Conservation (phyloP, 2,329 filamentous ascomycete genomes). For the Trichothecium sympodiale region DNA sequence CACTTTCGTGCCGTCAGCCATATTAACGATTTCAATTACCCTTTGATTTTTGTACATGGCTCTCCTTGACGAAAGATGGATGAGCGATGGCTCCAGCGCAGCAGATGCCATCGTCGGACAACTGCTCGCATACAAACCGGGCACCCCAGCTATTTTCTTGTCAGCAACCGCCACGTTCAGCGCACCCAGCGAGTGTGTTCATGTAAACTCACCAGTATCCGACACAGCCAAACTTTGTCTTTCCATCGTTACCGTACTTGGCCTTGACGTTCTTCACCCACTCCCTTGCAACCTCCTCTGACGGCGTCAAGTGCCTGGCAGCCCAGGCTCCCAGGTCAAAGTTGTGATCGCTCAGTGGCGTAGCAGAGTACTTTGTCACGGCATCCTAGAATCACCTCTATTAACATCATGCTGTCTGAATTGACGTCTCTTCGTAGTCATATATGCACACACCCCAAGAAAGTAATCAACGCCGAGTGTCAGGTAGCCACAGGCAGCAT, state of each 20-base stretch:
- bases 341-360: conserved; percentile 1
- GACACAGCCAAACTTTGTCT: conserved; percentile 1
- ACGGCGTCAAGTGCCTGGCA: not conserved
- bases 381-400: not conserved
- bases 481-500: conserved; percentile 1
- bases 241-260: not conserved
- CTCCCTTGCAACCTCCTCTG: conserved; percentile 1
- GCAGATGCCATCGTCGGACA: too few relatives aligned
- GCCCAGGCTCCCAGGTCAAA: not conserved
- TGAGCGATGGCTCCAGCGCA: too few relatives aligned
- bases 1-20: too few relatives aligned
- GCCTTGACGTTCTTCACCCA: conserved; percentile 1
- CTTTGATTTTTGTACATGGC: too few relatives aligned
- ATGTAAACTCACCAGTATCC: not conserved
- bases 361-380: not conserved
- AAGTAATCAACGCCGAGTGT: conserved; percentile 1
- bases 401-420: not conserved
- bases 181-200: too few relatives aligned
- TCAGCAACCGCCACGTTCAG: too few relatives aligned
- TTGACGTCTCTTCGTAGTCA: not conserved
- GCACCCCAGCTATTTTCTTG: not conserved
- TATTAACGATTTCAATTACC: too few relatives aligned
- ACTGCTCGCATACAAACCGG: too few relatives aligned
- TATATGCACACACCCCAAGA: not conserved
- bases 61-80: too few relatives aligned